Percentiles rank a stretch among this genome's conserved stretches.
Evolutionary conservation across 148 eudicot genomes (phyloP).

Genomic region (Agrostemma githago): DNA sequence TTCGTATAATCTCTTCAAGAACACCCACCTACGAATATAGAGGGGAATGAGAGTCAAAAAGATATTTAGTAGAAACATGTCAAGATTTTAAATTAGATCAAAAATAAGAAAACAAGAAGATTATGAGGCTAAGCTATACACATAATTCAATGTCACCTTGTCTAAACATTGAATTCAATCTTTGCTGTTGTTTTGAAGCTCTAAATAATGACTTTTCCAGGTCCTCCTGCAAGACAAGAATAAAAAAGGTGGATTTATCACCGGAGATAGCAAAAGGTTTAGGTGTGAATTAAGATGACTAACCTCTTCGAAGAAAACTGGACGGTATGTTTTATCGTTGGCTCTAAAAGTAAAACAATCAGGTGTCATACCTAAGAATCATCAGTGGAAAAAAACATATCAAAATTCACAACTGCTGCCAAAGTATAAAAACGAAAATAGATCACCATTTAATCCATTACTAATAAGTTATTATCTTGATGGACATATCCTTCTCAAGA

Average conservation of each 20-base stretch:
- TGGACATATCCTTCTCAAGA: slow-evolving; percentile 40
- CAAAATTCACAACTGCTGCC: no score
- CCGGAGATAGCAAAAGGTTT: neutral
- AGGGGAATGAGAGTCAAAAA: neutral
- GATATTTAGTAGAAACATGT: slow-evolving; percentile 3
- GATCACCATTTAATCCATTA: neutral
- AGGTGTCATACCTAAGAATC: no score
- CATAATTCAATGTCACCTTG: slow-evolving; percentile 77
- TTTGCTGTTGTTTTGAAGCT: slow-evolving; percentile 60
- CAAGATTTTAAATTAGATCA: neutral
- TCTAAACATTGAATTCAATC: slow-evolving; percentile 51
- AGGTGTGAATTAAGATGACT: neutral
- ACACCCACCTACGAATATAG: slow-evolving; percentile 50
- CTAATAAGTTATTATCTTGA: slow-evolving; percentile 38
- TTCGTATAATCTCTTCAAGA: slow-evolving; percentile 79
- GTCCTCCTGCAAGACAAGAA: slow-evolving; percentile 61
- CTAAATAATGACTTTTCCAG: slow-evolving; percentile 60
- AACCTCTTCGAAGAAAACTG: slow-evolving; percentile 85
- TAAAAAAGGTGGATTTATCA: slow-evolving; percentile 2
- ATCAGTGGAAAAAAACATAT: no score
- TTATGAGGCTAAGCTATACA: no score
- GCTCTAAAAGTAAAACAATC: slow-evolving; percentile 51
- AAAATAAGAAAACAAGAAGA: slow-evolving; percentile 2
- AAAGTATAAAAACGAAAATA: no score
- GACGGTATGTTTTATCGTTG: slow-evolving; percentile 57